Percentiles rank a stretch among this genome's conserved stretches.
Evolutionary conservation across 148 eudicot species (phyloP).

Genomic region (Silene uniflora): DNA sequence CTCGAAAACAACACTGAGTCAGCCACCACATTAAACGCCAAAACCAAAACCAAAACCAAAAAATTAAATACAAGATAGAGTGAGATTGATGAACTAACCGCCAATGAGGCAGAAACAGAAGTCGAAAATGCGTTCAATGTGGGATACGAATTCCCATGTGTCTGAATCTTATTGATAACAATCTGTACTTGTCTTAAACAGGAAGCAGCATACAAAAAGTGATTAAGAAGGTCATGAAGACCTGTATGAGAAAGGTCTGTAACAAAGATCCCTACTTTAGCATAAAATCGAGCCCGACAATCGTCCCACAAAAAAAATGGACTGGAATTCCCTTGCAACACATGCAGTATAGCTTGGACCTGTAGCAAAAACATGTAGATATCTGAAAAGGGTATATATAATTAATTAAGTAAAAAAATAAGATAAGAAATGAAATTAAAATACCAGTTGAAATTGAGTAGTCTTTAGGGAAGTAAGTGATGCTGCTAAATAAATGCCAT

Average conservation of each 20-base stretch:
- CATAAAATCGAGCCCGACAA: slow-evolving; percentile 39
- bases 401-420: too few species aligned
- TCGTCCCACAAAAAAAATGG: slow-evolving; percentile 63
- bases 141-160: slow-evolving; percentile 38
- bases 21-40: slow-evolving; percentile 19
- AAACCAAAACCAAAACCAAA: slow-evolving; percentile 12
- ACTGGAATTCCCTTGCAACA: slow-evolving; percentile 76
- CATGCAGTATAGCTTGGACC: slow-evolving; percentile 76
- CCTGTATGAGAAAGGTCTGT: slow-evolving; percentile 67
- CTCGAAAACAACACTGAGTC: slow-evolving; percentile 26
- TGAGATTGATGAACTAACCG: slow-evolving; percentile 33
- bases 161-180: slow-evolving; percentile 41
- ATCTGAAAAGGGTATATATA: background rate
- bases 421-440: background rate
- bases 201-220: slow-evolving; percentile 66
- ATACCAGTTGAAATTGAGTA: slow-evolving; percentile 76
- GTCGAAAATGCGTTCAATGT: slow-evolving; percentile 69
- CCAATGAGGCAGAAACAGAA: slow-evolving; percentile 62
- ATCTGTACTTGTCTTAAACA: slow-evolving; percentile 62
- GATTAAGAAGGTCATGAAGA: slow-evolving; percentile 59
- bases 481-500: slow-evolving; percentile 49
- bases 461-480: slow-evolving; percentile 50
- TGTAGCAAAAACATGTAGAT: slow-evolving; percentile 7
- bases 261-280: slow-evolving; percentile 56
- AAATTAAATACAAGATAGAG: too few species aligned